Conservation (phyloP, 306 rosid species). For the Datisca glomerata region DNA sequence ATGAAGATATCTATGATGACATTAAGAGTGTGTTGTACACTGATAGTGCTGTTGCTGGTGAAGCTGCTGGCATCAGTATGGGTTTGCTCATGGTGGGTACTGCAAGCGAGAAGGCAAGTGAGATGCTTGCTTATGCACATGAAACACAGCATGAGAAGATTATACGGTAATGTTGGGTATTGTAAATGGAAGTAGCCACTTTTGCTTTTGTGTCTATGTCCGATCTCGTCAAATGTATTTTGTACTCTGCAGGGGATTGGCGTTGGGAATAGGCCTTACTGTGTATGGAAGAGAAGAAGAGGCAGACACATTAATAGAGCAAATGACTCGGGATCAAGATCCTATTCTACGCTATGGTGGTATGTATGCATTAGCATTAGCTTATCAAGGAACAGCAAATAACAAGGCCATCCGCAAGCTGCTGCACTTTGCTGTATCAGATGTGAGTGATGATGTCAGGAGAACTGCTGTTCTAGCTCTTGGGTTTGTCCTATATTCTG, state of each 20-base stretch:
- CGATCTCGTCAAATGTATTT: constrained; percentile 4
- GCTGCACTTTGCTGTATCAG: constrained; percentile 96
- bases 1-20: constrained; percentile 82
- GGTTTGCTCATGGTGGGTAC: constrained; percentile 99
- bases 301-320: constrained; percentile 93
- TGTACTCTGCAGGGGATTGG: constrained; percentile 57
- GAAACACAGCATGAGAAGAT: constrained; percentile 96
- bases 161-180: constrained; percentile 43
- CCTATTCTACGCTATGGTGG: constrained; percentile 96
- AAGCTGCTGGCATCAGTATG: constrained; percentile 97
- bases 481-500: constrained; percentile 95
- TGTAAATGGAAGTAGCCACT: background rate
- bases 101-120: constrained; percentile 90
- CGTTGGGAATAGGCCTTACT: constrained; percentile 89
- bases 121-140: constrained; percentile 94
- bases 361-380: constrained; percentile 96
- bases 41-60: constrained; percentile 97
- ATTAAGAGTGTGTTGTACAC: constrained; percentile 77
- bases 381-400: constrained; percentile 92
- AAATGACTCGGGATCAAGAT: constrained; percentile 95
- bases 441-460: constrained; percentile 97
- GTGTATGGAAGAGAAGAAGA: constrained; percentile 98
- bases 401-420: constrained; percentile 93
- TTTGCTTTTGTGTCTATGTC: constrained; percentile 1
- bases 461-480: constrained; percentile 98